phyloP scores from a whole-genome alignment of 2,329 filamentous ascomycete species.

The Aspergillus latus region DNA sequence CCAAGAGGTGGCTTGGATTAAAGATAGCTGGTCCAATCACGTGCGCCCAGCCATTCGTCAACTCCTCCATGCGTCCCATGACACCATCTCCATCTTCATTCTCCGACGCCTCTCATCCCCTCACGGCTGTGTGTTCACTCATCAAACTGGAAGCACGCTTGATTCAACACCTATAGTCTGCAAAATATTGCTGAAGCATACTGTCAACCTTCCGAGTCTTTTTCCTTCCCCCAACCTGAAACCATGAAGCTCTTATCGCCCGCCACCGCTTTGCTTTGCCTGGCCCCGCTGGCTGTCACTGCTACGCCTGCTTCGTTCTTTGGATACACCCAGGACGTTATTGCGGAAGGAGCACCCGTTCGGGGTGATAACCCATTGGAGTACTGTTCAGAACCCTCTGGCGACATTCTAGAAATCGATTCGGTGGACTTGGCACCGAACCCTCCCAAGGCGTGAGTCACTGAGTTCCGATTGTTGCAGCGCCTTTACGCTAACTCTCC shows the following conservation, averaged over 20 bases:
- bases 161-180: neutral
- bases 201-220: neutral
- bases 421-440: slow-evolving; percentile 81
- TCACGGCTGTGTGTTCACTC: neutral
- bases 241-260: slow-evolving; percentile 45
- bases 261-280: slow-evolving; percentile 40
- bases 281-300: slow-evolving; percentile 47
- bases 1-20: slow-evolving; percentile 5
- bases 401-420: slow-evolving; percentile 73
- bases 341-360: slow-evolving; percentile 60
- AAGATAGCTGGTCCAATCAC: slow-evolving; percentile 8
- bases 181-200: neutral
- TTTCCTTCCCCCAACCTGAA: neutral
- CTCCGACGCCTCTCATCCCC: neutral
- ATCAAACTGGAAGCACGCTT: neutral
- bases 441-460: slow-evolving; percentile 77
- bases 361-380: slow-evolving; percentile 82
- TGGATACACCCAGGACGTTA: slow-evolving; percentile 51
- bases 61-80: slow-evolving; percentile 3
- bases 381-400: slow-evolving; percentile 69
- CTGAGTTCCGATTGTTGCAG: neutral
- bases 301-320: slow-evolving; percentile 46
- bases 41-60: slow-evolving; percentile 11
- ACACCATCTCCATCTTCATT: slow-evolving; percentile 7
- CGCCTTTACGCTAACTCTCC: slow-evolving; percentile 15